Base-by-base conservation (phyloP, 164 flowering plant species). In the Vitis amurensis region DNA sequence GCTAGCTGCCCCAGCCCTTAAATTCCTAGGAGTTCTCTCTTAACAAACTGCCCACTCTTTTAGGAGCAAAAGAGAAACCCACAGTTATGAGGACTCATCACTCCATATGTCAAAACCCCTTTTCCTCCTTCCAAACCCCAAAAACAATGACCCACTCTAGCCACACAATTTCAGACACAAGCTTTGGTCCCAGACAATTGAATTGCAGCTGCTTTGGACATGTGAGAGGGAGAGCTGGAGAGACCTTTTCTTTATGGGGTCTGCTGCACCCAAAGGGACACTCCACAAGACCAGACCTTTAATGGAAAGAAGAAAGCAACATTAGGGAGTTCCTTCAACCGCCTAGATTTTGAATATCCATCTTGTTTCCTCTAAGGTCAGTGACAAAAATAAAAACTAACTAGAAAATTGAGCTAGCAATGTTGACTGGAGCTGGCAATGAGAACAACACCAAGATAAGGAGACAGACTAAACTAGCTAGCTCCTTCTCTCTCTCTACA, bases 261-360 rank as follows among this genome's bases (percentile, higher is more conserved):
- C 55, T 63, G 55, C n/a, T 23, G 49, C 31, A 55, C 17, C 37
- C 23, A 12, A 64, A 63, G 68, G 23, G 30, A 56, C 47, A 61
- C 67, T 63, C 68, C 4, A 44, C 11, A 13, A 56, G 60, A 9
- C 31, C 71, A 71, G 23, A 27, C 55, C 60, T 68, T 68, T 64
- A 69, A 67, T 53, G 44, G 71, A 68, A 64, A 64, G 57, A 65
- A 23, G 66, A 76, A 50, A 55, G 56, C 19, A 49, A 4, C 56
- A 12, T 44, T 49, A 68, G 61, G 59, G 77, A 60, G 10, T 29
- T 37, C 44, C 50, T 29, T 44, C 50, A 48, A 69, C 57, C 2
- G 23, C 61, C 58, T 61, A 50, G 64, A 70, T 64, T 70, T 73
- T 11, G 68, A 55, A 61, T 30, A 59, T 37, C 65, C 75, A 63